Percentiles rank a stretch among this genome's conserved stretches.
These are phyloP conservation scores for Diaporthe sp. DNA, from an alignment of 2,329 filamentous ascomycete species.

Conservation along the genomic window DNA sequence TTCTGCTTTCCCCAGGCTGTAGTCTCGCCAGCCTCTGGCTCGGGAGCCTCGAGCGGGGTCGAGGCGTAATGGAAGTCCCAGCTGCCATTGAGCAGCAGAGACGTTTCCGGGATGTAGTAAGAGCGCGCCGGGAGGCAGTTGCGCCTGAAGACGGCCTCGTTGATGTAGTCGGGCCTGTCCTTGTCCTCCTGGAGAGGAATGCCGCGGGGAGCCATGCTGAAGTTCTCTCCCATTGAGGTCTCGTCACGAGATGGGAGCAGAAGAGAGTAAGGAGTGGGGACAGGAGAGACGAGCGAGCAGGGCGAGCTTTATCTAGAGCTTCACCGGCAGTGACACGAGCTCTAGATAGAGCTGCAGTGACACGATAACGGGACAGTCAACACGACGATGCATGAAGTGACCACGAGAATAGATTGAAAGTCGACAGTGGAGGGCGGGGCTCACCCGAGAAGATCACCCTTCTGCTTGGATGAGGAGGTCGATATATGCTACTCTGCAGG, in stretches of 20 bases:
- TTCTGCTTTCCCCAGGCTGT: constrained; percentile 60
- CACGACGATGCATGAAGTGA: neutral
- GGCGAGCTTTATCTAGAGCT: neutral
- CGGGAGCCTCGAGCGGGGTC: constrained; percentile 57
- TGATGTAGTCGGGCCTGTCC: constrained; percentile 57
- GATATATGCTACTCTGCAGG: constrained; percentile 26
- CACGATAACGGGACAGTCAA: neutral
- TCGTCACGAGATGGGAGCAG: neutral
- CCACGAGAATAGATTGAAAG: neutral
- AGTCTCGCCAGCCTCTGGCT: constrained; percentile 41
- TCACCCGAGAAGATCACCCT: constrained; percentile 13
- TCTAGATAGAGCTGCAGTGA: constrained; percentile 9
- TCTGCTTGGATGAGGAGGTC: constrained; percentile 12
- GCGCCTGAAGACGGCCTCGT: constrained; percentile 62
- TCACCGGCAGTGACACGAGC: constrained; percentile 1
- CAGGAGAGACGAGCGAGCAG: neutral
- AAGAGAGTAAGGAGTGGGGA: neutral
- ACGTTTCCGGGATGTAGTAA: constrained; percentile 62
- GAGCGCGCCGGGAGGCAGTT: constrained; percentile 63
- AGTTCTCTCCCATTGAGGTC: constrained; percentile 16
- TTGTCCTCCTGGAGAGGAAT: constrained; percentile 48
- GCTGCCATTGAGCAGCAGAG: constrained; percentile 62
- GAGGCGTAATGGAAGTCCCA: constrained; percentile 66
- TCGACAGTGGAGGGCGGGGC: neutral
- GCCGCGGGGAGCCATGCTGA: constrained; percentile 40